Percentiles rank a stretch among this genome's conserved stretches.
Conservation (phyloP, 768 basidiomycete species). For the Russula ochroleuca region DNA sequence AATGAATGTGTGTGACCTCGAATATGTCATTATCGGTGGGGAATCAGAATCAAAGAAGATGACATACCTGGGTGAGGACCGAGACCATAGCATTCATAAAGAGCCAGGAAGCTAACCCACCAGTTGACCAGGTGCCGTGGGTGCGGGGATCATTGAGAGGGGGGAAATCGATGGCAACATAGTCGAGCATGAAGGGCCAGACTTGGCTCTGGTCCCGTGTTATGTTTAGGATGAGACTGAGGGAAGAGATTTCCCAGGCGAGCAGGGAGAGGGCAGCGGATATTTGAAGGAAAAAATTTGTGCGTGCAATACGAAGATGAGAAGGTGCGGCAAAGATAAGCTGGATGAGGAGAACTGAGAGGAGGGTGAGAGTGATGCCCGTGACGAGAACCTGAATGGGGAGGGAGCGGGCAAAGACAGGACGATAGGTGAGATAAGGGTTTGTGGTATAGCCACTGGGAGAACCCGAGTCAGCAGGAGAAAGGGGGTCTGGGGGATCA, state of each 20-base stretch:
- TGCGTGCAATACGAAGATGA: conserved; percentile 88
- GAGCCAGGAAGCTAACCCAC: conserved; percentile 73
- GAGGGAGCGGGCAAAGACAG: conserved; percentile 79
- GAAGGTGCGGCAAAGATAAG: conserved; percentile 94
- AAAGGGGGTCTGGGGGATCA: not conserved
- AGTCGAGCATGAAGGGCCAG: conserved; percentile 97
- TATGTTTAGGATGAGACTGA: conserved; percentile 66
- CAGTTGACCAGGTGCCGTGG: conserved; percentile 51
- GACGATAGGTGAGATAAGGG: conserved; percentile 75
- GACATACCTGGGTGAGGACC: conserved; percentile 75
- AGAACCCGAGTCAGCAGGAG: not conserved
- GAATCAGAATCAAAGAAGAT: not conserved
- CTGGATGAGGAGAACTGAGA: conserved; percentile 82
- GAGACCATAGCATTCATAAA: conserved; percentile 84
- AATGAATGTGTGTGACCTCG: conserved; percentile 96
- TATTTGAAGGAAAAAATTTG: conserved; percentile 89
- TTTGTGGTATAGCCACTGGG: conserved; percentile 41
- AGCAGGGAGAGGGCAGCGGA: conserved; percentile 78
- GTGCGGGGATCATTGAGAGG: conserved; percentile 39
- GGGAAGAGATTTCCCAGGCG: conserved; percentile 68
- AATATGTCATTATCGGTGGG: not conserved
- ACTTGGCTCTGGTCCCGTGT: conserved; percentile 57
- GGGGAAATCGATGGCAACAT: conserved; percentile 78
- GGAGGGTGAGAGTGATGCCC: conserved; percentile 80
- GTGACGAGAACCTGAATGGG: conserved; percentile 87